phyloP scores from a whole-genome alignment of 2,329 filamentous ascomycete genomes.

The Didymella sp. region DNA sequence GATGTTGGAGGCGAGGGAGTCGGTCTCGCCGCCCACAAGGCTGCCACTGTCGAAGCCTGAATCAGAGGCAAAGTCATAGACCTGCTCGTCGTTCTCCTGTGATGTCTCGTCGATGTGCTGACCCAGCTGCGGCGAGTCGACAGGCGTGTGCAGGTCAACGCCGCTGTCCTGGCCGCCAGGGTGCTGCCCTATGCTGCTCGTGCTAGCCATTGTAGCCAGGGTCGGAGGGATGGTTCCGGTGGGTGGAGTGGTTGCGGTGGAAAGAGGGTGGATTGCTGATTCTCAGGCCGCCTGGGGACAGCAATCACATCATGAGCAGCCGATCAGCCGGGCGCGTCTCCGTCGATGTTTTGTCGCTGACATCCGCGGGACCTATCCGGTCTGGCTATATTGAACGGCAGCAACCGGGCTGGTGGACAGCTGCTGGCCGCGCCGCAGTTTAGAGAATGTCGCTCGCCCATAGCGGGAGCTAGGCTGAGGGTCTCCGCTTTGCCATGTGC shows the following conservation, averaged over 20 bases:
- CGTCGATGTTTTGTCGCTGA: neutral
- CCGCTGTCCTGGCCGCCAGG: conserved; percentile 13
- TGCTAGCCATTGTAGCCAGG: conserved; percentile 2
- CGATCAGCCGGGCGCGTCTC: conserved; percentile 3
- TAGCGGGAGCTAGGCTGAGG: conserved; percentile 10
- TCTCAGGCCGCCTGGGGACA: neutral
- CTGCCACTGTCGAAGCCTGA: conserved; percentile 49
- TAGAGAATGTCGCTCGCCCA: conserved; percentile 8
- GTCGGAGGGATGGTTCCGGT: neutral
- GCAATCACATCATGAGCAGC: conserved; percentile 3
- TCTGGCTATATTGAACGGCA: conserved; percentile 10
- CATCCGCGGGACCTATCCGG: conserved; percentile 9
- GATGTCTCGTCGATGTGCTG: conserved; percentile 1
- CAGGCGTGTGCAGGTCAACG: conserved; percentile 9
- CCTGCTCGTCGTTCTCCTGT: conserved; percentile 11
- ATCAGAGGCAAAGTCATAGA: conserved; percentile 35
- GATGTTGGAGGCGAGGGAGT: conserved; percentile 47
- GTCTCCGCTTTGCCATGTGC: conserved; percentile 13
- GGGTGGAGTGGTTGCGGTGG: conserved; percentile 1
- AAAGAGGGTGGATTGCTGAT: neutral
- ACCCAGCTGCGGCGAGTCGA: conserved; percentile 8
- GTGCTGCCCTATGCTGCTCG: neutral
- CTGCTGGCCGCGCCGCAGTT: conserved; percentile 14
- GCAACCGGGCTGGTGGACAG: conserved; percentile 6
- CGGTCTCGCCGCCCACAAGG: conserved; percentile 45